Conservation (phyloP, 1,139 yeast species). For the Debaryomyces singareniensis region DNA sequence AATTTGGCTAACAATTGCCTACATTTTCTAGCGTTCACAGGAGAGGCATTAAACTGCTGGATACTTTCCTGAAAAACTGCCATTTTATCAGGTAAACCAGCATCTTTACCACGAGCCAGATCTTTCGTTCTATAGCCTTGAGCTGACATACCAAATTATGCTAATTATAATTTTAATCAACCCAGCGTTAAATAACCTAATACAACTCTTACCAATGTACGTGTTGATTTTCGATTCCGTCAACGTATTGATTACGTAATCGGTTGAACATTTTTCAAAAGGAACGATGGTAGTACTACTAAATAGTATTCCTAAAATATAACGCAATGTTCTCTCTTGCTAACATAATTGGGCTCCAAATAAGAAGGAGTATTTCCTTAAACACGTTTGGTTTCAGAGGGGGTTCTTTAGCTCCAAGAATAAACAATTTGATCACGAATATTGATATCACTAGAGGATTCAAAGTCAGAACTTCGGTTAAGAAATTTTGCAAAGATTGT, state of each 20-base stretch:
- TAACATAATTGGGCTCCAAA: conserved; percentile 11
- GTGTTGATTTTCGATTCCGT: conserved; percentile 9
- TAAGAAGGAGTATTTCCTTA: conserved; percentile 2
- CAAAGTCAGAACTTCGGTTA: conserved; percentile 67
- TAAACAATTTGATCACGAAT: neutral
- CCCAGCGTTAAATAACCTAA: conserved; percentile 1
- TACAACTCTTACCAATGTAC: conserved; percentile 6
- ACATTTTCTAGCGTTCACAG: conserved; percentile 83
- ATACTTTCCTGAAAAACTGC: conserved; percentile 94
- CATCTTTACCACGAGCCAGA: conserved; percentile 44
- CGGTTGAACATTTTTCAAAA: neutral
- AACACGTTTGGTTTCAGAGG: neutral
- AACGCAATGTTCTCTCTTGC: conserved; percentile 13
- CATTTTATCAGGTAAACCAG: conserved; percentile 85
- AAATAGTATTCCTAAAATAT: neutral
- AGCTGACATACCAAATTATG: conserved; percentile 53
- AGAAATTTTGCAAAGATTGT: conserved; percentile 88
- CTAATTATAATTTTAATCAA: conserved; percentile 2
- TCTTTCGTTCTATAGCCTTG: conserved; percentile 79
- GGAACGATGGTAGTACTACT: neutral
- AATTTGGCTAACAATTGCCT: conserved; percentile 72
- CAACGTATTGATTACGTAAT: conserved; percentile 5
- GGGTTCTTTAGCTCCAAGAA: conserved; percentile 1
- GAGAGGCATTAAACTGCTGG: conserved; percentile 88
- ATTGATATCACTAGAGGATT: conserved; percentile 17